phyloP scores from a whole-genome alignment of 2,329 filamentous ascomycete species.

The Cladosporium sp. region DNA sequence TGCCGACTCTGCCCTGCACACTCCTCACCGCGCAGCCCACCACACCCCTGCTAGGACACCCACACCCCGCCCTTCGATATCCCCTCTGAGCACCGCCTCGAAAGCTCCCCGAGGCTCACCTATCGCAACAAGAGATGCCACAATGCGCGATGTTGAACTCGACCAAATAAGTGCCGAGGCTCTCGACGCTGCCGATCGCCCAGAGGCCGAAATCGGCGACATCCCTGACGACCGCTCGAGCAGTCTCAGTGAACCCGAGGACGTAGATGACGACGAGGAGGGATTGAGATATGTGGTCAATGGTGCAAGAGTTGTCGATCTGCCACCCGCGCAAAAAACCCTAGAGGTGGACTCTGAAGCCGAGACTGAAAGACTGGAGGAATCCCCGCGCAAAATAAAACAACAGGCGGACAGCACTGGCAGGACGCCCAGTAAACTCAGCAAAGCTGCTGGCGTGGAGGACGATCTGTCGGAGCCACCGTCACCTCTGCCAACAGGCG shows the following conservation, averaged over 20 bases:
- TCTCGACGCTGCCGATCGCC: slow-evolving; percentile 9
- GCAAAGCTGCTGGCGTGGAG: slow-evolving; percentile 55
- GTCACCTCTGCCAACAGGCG: slow-evolving; percentile 32
- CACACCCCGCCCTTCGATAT: slow-evolving; percentile 36
- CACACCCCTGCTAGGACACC: slow-evolving; percentile 17
- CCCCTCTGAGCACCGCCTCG: slow-evolving; percentile 36
- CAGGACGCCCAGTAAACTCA: slow-evolving; percentile 75
- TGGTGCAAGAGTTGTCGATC: not conserved
- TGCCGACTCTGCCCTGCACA: slow-evolving; percentile 11
- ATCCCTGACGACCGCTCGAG: slow-evolving; percentile 65
- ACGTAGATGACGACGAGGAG: slow-evolving; percentile 55
- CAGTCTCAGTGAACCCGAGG: slow-evolving; percentile 88
- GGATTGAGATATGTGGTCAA: slow-evolving; percentile 12
- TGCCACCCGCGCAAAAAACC: slow-evolving; percentile 27
- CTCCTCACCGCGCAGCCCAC: slow-evolving; percentile 13
- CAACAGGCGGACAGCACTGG: slow-evolving; percentile 51
- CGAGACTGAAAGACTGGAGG: slow-evolving; percentile 89
- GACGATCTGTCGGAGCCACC: slow-evolving; percentile 41
- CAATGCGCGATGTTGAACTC: slow-evolving; percentile 8
- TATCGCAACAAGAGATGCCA: slow-evolving; percentile 24
- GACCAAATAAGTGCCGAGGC: slow-evolving; percentile 8
- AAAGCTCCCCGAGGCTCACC: slow-evolving; percentile 30
- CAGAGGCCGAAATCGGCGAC: slow-evolving; percentile 27
- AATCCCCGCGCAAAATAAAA: slow-evolving; percentile 50
- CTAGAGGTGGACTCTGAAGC: slow-evolving; percentile 72